phyloP scores from a whole-genome alignment of 345 rosid genomes.

The Turnera subulata region DNA sequence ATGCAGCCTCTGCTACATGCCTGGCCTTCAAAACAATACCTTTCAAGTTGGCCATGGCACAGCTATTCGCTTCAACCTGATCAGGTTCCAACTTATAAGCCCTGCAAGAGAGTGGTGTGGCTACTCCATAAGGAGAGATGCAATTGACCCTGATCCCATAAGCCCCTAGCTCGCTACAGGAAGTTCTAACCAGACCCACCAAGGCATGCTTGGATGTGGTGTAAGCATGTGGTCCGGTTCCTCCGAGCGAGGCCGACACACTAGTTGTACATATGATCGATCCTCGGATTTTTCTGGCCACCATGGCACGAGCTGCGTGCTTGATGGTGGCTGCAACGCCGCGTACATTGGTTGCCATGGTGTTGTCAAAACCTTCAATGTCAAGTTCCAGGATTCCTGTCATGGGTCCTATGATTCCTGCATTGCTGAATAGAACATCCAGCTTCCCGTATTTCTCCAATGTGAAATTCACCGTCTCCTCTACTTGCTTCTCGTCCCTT shows the following conservation, averaged over 20 bases:
- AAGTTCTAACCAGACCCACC: slow-evolving; percentile 62
- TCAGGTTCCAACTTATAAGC: slow-evolving; percentile 43
- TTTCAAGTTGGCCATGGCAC: slow-evolving; percentile 47
- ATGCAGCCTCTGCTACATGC: slow-evolving; percentile 76
- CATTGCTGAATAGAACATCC: slow-evolving; percentile 77
- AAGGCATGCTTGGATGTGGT: slow-evolving; percentile 77
- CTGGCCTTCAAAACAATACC: slow-evolving; percentile 63
- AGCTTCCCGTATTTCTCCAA: slow-evolving; percentile 51
- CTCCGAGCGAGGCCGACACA: slow-evolving; percentile 49
- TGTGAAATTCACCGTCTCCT: slow-evolving; percentile 48
- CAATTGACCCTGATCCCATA: slow-evolving; percentile 87
- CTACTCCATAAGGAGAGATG: slow-evolving; percentile 78
- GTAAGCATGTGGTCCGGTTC: slow-evolving; percentile 74
- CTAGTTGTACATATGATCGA: slow-evolving; percentile 81
- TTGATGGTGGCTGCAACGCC: slow-evolving; percentile 77
- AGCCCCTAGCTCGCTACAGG: slow-evolving; percentile 70
- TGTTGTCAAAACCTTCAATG: slow-evolving; percentile 46
- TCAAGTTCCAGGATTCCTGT: slow-evolving; percentile 60
- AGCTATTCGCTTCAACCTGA: slow-evolving; percentile 44
- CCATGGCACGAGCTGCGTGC: slow-evolving; percentile 84
- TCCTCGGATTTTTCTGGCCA: slow-evolving; percentile 52
- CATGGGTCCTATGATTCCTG: slow-evolving; percentile 65
- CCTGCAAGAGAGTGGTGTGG: slow-evolving; percentile 65
- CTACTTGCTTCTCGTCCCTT: slow-evolving; percentile 69
- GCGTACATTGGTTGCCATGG: slow-evolving; percentile 59